phyloP scores from a whole-genome alignment of 805 yeast species.

The Saturnispora hagleri region DNA sequence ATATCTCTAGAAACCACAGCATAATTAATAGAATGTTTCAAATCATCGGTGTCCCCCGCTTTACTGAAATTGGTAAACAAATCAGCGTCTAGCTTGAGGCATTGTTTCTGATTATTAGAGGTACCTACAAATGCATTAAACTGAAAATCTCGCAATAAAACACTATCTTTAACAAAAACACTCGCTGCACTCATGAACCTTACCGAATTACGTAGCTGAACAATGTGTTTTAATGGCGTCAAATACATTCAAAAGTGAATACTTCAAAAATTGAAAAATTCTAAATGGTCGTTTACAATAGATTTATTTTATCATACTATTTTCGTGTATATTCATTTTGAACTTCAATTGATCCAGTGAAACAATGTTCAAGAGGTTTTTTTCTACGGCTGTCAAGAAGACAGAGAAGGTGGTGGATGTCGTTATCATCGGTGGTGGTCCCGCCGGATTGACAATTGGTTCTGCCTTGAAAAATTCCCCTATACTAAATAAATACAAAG shows the following conservation, averaged over 20 bases:
- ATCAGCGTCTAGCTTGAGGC: slow-evolving; percentile 33
- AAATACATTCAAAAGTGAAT: not conserved
- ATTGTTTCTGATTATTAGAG: not conserved
- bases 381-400: slow-evolving; percentile 19
- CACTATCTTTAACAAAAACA: slow-evolving; percentile 22
- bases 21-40: slow-evolving; percentile 76
- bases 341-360: not conserved
- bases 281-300: not conserved
- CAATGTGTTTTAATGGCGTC: not conserved
- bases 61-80: slow-evolving; percentile 57
- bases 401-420: slow-evolving; percentile 41
- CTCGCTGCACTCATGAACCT: not conserved
- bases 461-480: slow-evolving; percentile 70
- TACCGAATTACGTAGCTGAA: not conserved
- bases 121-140: slow-evolving; percentile 13
- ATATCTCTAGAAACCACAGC: slow-evolving; percentile 71
- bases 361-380: slow-evolving; percentile 18
- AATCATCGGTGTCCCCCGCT: slow-evolving; percentile 77
- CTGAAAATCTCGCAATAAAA: slow-evolving; percentile 43
- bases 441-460: slow-evolving; percentile 86
- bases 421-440: slow-evolving; percentile 92
- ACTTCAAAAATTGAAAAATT: not conserved
- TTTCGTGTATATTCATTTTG: not conserved
- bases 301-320: not conserved
- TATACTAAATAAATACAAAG: slow-evolving; percentile 45